Conservation (phyloP, 2,329 filamentous ascomycete genomes). For the Epichloe gansuensis region DNA sequence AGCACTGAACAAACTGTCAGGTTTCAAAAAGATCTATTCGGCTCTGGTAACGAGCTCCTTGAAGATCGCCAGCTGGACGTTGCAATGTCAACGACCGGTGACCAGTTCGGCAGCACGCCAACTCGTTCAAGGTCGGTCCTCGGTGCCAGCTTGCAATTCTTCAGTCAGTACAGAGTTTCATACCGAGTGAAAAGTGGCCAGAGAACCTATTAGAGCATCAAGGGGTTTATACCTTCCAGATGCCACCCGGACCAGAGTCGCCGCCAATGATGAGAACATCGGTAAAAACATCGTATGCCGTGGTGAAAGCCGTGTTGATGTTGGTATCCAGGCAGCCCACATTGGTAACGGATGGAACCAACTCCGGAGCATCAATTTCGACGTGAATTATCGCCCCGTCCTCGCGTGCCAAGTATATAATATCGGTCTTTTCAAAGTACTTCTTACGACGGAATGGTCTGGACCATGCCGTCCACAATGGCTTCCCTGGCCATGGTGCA, state of each 20-base stretch:
- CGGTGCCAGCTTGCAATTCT: slow-evolving; percentile 34
- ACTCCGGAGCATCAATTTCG: slow-evolving; percentile 48
- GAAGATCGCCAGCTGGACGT: slow-evolving; percentile 15
- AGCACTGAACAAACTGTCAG: slow-evolving; percentile 52
- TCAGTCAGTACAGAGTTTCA: not conserved
- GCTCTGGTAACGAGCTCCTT: not conserved
- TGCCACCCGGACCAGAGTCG: slow-evolving; percentile 62
- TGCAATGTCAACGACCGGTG: slow-evolving; percentile 43
- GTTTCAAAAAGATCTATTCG: slow-evolving; percentile 16
- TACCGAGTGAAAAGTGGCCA: slow-evolving; percentile 5
- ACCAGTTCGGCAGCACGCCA: slow-evolving; percentile 49
- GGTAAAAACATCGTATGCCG: slow-evolving; percentile 51
- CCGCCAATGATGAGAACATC: slow-evolving; percentile 76
- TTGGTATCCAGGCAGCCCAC: slow-evolving; percentile 58
- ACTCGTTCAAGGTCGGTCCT: slow-evolving; percentile 34
- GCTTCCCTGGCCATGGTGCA: slow-evolving; percentile 35
- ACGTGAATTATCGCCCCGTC: slow-evolving; percentile 70
- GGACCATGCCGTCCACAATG: slow-evolving; percentile 77
- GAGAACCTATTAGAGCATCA: not conserved
- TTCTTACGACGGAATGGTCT: slow-evolving; percentile 56
- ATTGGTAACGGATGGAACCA: slow-evolving; percentile 41
- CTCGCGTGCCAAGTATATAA: slow-evolving; percentile 77
- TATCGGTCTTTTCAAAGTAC: slow-evolving; percentile 55
- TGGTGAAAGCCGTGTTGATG: slow-evolving; percentile 72
- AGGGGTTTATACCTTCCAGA: slow-evolving; percentile 49